phyloP scores from a whole-genome alignment of 257 asterid species.

The Primulina eburnea region DNA sequence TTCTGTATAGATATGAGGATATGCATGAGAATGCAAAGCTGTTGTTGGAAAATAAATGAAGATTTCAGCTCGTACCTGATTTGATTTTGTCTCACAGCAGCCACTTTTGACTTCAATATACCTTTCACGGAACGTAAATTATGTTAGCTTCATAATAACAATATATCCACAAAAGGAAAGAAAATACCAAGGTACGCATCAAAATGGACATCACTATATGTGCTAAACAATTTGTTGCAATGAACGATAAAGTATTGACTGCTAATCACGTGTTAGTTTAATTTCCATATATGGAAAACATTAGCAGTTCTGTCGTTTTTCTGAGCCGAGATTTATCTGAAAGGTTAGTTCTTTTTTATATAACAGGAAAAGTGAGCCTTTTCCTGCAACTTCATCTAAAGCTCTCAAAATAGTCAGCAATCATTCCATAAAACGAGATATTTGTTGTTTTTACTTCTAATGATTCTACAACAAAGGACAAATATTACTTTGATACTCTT shows the following conservation, averaged over 20 bases:
- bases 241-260: neutral
- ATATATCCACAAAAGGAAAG: neutral
- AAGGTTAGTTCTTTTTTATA: neutral
- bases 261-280: neutral
- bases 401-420: neutral
- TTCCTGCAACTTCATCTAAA: neutral
- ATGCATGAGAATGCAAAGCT: conserved; percentile 22
- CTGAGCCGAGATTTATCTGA: neutral
- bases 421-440: neutral
- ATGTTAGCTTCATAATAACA: conserved; percentile 24
- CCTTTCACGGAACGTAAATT: conserved; percentile 34
- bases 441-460: neutral
- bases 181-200: neutral
- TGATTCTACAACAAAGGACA: neutral
- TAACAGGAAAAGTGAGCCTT: neutral
- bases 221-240: neutral
- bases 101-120: conserved; percentile 44
- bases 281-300: neutral
- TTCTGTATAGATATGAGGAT: conserved; percentile 45
- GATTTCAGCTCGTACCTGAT: conserved; percentile 47
- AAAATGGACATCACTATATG: no score
- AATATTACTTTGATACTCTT: neutral
- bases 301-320: neutral
- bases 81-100: conserved; percentile 43
- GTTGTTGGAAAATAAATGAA: conserved; percentile 1